These are phyloP conservation scores for Phytophthora megakarya DNA, from an alignment of 352 stramenopile species.

Conservation along the genomic window DNA sequence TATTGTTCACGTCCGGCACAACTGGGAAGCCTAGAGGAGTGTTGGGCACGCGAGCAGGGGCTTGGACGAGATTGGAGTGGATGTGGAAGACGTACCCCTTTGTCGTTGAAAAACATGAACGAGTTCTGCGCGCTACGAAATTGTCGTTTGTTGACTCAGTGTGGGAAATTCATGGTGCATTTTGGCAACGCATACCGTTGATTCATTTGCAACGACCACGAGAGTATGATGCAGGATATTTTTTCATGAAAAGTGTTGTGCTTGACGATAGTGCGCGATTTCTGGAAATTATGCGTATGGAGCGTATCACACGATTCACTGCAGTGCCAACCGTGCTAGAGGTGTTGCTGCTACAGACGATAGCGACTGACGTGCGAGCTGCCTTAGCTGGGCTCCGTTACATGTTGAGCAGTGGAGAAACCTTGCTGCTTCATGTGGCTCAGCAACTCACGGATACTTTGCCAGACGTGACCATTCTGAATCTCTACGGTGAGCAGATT, in stretches of 20 bases:
- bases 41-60: slow-evolving; percentile 46
- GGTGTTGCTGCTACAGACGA: slow-evolving; percentile 41
- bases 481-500: slow-evolving; percentile 55
- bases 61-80: slow-evolving; percentile 52
- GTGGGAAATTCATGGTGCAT: slow-evolving; percentile 57
- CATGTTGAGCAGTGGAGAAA: slow-evolving; percentile 61
- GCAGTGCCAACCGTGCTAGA: slow-evolving; percentile 57
- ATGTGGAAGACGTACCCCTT: slow-evolving; percentile 55
- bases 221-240: neutral
- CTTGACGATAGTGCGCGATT: slow-evolving; percentile 43
- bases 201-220: slow-evolving; percentile 38
- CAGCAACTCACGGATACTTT: slow-evolving; percentile 26
- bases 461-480: slow-evolving; percentile 45
- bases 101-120: slow-evolving; percentile 20
- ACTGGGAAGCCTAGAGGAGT: slow-evolving; percentile 55
- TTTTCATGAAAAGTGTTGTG: slow-evolving; percentile 37
- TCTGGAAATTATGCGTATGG: slow-evolving; percentile 19
- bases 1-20: slow-evolving; percentile 67
- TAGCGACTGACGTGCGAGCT: neutral
- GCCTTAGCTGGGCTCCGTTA: slow-evolving; percentile 33
- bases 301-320: slow-evolving; percentile 50
- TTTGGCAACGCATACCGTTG: slow-evolving; percentile 45
- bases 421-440: slow-evolving; percentile 36
- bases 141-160: slow-evolving; percentile 59
- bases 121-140: slow-evolving; percentile 51